Base-by-base conservation (phyloP, 2,329 filamentous ascomycete genomes). In the Colletotrichum karsti region DNA sequence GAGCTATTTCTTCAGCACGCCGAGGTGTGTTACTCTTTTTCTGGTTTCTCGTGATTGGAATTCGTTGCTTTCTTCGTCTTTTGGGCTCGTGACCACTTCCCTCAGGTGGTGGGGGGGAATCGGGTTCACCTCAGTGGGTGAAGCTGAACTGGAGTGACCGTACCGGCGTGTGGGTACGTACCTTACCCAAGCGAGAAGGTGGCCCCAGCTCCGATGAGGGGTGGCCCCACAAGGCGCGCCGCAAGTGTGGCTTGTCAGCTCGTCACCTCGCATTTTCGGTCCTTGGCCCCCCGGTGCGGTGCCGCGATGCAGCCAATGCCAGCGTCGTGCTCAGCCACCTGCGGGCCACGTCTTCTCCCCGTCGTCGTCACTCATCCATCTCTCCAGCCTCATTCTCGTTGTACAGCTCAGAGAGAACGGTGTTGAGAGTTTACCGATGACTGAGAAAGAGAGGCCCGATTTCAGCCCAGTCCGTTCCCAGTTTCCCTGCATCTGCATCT, bases 211-310 rank as follows among this genome's bases (percentile, higher is more conserved):
- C 50, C 56, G 12, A n/a, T n/a, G n/a, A n/a, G n/a, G n/a, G n/a
- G n/a, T n/a, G n/a, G 44, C 24, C 53, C 53, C 50, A 65, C 26
- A 30, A 7, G 13, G 35, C 33, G 30, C 26, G 22, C 30, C 33
- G n/a, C 58, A 54, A 65, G 44, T 68, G 65, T 68, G 65, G 65
- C 65, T 68, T 48, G 48, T 58, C 12, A 44, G 54, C 46, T 54
- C 42, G 58, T 57, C 63, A 26, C 9, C 28, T 56, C 28, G 51
- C 54, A 26, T 44, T 64, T 53, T 28, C 12, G 30, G 44, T 53
- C 37, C 28, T 28, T 5, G 10, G 15, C 8, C n/a, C n/a, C n/a
- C n/a, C n/a, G n/a, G n/a, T n/a, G n/a, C n/a, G n/a, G n/a, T n/a
- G n/a, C n/a, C n/a, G n/a, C n/a, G 18, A 24, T 53, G 33, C 15